phyloP scores from a whole-genome alignment of 768 basidiomycete species.

The Inosperma sp. region DNA sequence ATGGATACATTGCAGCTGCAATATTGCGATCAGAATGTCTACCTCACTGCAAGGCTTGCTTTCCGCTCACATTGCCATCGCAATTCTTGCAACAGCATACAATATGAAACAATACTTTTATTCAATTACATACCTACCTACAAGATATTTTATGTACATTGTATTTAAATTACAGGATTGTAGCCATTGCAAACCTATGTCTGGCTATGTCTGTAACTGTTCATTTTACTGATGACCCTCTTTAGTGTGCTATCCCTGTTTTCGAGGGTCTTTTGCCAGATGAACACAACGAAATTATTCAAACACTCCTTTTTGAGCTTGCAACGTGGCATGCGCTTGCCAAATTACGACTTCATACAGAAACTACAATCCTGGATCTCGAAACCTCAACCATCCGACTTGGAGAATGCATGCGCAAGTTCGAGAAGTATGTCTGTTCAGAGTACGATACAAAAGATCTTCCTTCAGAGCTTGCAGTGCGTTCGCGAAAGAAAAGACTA shows the following conservation, averaged over 20 bases:
- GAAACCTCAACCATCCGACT: slow-evolving; percentile 15
- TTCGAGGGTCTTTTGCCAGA: slow-evolving; percentile 12
- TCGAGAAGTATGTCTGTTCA: slow-evolving; percentile 18
- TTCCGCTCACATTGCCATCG: no score
- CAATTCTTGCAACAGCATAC: no score
- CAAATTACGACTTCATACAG: slow-evolving; percentile 28
- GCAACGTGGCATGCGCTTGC: slow-evolving; percentile 29
- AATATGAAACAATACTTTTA: no score
- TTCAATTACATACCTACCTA: no score
- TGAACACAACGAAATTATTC: slow-evolving; percentile 12
- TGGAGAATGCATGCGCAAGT: slow-evolving; percentile 20
- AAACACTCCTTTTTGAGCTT: slow-evolving; percentile 23
- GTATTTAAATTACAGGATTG: no score
- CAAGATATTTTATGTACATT: no score
- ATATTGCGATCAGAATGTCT: no score
- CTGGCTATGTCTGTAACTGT: no score
- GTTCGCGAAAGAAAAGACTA: slow-evolving; percentile 5
- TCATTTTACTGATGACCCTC: no score
- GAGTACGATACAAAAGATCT: slow-evolving; percentile 26
- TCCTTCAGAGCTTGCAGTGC: slow-evolving; percentile 24
- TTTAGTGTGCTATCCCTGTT: slow-evolving; percentile 16
- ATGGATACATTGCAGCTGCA: no score
- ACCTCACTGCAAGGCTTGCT: no score
- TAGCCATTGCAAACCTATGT: no score
- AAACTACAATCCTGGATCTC: slow-evolving; percentile 14